Evolutionary conservation across 805 yeast species (phyloP).

Genomic region (Yueomyces sinensis): DNA sequence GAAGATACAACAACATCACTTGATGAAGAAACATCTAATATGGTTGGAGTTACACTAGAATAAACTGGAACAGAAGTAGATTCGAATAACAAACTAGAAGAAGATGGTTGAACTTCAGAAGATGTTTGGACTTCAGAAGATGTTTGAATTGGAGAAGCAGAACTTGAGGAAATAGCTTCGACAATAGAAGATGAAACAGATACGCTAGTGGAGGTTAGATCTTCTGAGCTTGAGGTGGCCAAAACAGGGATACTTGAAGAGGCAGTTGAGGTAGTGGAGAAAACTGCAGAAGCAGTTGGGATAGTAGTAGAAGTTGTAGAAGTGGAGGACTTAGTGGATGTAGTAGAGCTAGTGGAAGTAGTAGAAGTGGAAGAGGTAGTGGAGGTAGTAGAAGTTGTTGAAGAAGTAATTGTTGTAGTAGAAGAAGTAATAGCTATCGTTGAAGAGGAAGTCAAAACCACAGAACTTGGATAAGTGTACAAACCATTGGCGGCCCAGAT

Average conservation of each 20-base stretch:
- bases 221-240: no score
- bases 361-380: constrained; percentile 2
- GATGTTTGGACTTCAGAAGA: neutral
- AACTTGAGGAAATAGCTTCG: neutral
- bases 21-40: constrained; percentile 8
- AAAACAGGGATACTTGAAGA: no score
- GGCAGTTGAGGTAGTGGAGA: constrained; percentile 1
- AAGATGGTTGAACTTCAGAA: neutral
- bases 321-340: constrained; percentile 3
- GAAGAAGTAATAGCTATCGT: constrained; percentile 2
- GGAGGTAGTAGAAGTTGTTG: neutral
- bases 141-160: neutral
- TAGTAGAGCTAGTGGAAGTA: constrained; percentile 1
- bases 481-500: constrained; percentile 1
- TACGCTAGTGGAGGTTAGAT: neutral
- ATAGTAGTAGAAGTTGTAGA: neutral
- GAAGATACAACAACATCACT: constrained; percentile 8
- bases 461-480: constrained; percentile 1
- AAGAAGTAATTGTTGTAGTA: constrained; percentile 1
- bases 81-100: neutral
- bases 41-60: constrained; percentile 11
- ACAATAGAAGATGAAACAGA: neutral
- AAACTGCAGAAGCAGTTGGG: neutral
- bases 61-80: neutral
- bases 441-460: neutral